phyloP scores from a whole-genome alignment of 1,284 basidiomycete genomes.

The Tilletia horrida region DNA sequence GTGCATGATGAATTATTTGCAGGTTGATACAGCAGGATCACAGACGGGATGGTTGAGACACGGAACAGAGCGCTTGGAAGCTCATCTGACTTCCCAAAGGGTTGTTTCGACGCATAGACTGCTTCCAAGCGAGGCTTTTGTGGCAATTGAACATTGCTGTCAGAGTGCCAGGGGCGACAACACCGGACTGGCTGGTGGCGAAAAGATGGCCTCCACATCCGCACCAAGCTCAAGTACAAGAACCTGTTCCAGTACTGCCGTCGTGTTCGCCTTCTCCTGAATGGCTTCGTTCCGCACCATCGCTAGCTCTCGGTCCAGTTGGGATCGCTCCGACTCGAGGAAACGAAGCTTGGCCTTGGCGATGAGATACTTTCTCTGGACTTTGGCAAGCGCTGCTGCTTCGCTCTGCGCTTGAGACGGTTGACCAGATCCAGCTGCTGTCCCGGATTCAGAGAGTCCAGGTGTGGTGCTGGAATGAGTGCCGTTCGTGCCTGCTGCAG shows the following conservation, averaged over 20 bases:
- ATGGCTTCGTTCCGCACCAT: constrained; percentile 22
- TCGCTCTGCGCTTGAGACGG: too few species aligned
- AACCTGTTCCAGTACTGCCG: constrained; percentile 34
- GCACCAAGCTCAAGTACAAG: constrained; percentile 31
- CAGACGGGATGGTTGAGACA: too few species aligned
- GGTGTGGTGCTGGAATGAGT: neutral
- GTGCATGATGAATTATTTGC: too few species aligned
- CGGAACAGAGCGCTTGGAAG: too few species aligned
- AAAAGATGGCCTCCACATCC: constrained; percentile 44
- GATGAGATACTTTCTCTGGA: constrained; percentile 39
- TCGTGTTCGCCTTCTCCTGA: constrained; percentile 25
- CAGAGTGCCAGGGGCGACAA: constrained; percentile 11
- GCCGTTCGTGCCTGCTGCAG: neutral
- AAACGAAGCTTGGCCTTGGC: constrained; percentile 47
- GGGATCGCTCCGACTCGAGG: constrained; percentile 25
- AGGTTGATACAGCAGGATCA: too few species aligned
- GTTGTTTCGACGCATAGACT: too few species aligned
- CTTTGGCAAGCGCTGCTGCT: constrained; percentile 19
- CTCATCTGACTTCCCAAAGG: too few species aligned
- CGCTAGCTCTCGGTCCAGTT: constrained; percentile 34
- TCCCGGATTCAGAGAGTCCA: neutral
- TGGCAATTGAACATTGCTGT: neutral
- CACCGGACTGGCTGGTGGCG: constrained; percentile 25
- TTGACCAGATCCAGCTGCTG: neutral
- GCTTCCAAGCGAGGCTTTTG: too few species aligned